Evolutionary conservation across 2,329 filamentous ascomycete genomes (phyloP), one percentile per base, ranked within the genome.

Genomic region (Trichoderma sp.): DNA sequence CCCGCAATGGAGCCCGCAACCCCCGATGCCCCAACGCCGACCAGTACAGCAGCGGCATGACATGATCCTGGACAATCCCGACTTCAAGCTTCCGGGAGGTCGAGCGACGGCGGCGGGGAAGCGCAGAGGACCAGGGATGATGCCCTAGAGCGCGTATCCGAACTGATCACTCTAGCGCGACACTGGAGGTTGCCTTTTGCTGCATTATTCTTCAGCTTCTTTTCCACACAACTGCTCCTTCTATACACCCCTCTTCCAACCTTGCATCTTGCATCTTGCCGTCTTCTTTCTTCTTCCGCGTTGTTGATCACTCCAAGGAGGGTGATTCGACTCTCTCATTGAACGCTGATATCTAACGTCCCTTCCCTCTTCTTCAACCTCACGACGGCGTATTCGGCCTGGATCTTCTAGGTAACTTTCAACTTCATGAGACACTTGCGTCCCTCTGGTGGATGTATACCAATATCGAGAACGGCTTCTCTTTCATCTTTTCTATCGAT

Each of bases 31-130:
- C 21, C 76, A 79, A 44, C 78, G 80, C 45, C 73, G 78, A 62
- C 81, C 81, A 26, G 78, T 79, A 24, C 83, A 82, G 72, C 80
- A 86, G 71, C 85, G 85, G 67, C 87, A 89, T 70, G 91, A 96
- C 70, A 83, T 93, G 57, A 79, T 96, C 45, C 81, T 96, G 66
- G 88, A 88, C 71, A 97, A 96, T 72, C 93, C 93, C 0, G 93
- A 97, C 75, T 97, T 97, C 78, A 85, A 90, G 69, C 76, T 97
- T 30, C 89, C 88, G 1, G 78, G 78, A 24, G 74, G 71, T 55
- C 77, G 79, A 59, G 73, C 73, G 21, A 72, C 72, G 62, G 52
- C 68, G 41, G 66, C 68, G 54, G 58, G 68, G 24, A 64, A 69
- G 54, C 69, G 74, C 26, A 73, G 71, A 55, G 74, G 73, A 14